Percentiles rank a stretch among this genome's conserved stretches.
Conservation (phyloP, 768 basidiomycete species). For the Mycena galopus region DNA sequence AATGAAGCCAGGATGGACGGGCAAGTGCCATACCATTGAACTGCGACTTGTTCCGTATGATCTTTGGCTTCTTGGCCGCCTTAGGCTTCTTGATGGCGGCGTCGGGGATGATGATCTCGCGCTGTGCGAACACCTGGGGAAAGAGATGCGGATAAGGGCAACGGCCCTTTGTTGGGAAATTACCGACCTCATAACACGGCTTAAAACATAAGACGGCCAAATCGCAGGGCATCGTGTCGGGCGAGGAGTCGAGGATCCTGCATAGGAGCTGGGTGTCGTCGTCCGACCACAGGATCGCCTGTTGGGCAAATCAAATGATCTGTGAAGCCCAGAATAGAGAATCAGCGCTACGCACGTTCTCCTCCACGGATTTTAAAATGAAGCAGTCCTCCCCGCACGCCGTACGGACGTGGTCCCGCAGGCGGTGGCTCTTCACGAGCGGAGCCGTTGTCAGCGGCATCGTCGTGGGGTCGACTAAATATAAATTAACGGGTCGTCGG, state of each 20-base stretch:
- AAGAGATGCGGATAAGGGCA: too few species aligned
- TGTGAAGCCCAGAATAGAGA: too few species aligned
- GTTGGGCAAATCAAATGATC: constrained; percentile 10
- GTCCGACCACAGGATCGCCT: constrained; percentile 52
- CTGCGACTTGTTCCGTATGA: background rate
- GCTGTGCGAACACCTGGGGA: constrained; percentile 20
- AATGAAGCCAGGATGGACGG: background rate
- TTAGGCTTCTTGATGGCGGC: background rate
- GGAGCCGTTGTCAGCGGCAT: constrained; percentile 41
- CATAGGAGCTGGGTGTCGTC: constrained; percentile 55
- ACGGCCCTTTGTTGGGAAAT: too few species aligned
- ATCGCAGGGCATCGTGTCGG: constrained; percentile 65
- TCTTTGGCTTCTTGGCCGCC: constrained; percentile 5
- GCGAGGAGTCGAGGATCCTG: constrained; percentile 56
- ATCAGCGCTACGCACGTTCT: background rate
- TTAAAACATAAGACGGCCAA: constrained; percentile 67
- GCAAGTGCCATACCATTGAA: constrained; percentile 25
- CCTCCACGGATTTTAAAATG: constrained; percentile 31
- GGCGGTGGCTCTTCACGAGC: constrained; percentile 36
- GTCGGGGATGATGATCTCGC: constrained; percentile 19
- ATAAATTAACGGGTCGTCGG: background rate
- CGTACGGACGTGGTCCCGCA: constrained; percentile 33
- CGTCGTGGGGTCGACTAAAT: constrained; percentile 46
- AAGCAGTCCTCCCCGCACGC: constrained; percentile 54
- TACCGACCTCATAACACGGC: constrained; percentile 69